Conservation (phyloP, 1,139 yeast species). For the Magnusiomyces paraingens region DNA sequence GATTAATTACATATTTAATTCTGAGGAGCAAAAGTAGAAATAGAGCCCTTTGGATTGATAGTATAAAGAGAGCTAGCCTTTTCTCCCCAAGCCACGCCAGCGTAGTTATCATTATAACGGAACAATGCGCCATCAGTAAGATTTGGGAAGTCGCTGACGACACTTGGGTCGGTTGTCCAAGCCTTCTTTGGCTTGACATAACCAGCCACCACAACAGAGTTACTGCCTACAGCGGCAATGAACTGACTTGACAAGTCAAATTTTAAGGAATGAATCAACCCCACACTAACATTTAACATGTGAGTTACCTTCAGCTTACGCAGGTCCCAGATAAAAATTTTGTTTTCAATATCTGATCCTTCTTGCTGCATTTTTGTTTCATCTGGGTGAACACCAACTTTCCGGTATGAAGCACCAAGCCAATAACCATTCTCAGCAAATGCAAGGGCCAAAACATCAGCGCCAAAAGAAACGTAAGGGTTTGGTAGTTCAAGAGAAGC, state of each 20-base stretch:
- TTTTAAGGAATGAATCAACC: conserved; percentile 7
- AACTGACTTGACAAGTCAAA: background rate
- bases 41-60: conserved; percentile 21
- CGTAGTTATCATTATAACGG: conserved; percentile 14
- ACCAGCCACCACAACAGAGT: background rate
- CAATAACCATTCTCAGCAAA: conserved; percentile 72
- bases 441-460: conserved; percentile 36
- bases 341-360: conserved; percentile 6
- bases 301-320: conserved; percentile 18
- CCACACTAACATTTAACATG: conserved; percentile 9
- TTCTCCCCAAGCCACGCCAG: conserved; percentile 21
- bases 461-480: conserved; percentile 21
- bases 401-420: conserved; percentile 37
- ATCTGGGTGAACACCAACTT: background rate
- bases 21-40: conserved; percentile 15
- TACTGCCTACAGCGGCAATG: background rate
- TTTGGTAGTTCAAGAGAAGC: conserved; percentile 33
- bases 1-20: too few relatives aligned
- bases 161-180: background rate
- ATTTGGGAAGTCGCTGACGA: background rate
- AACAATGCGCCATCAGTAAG: background rate
- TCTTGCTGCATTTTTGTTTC: background rate
- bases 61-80: conserved; percentile 19
- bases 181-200: conserved; percentile 2
- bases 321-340: conserved; percentile 23